Base-by-base conservation (phyloP, 73 alveolate species). In the Blepharisma stoltei region DNA sequence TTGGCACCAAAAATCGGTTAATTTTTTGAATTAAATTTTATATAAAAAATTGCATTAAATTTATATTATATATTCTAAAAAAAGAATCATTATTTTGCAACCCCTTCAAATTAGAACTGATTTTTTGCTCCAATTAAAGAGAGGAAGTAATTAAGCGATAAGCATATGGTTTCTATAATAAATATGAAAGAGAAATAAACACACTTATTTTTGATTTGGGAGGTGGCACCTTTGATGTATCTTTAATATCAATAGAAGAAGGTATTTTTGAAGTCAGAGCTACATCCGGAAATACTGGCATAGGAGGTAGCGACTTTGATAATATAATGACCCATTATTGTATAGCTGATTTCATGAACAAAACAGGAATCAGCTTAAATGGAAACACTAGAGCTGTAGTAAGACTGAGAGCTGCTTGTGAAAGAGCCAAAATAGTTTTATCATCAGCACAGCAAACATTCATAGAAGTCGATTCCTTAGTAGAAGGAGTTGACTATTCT, bases 251-350 rank as follows among this genome's bases (percentile, higher is more conserved):
- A 53, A 83, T 91, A 37, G 97, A 93, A 18, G 95, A 92, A 0
- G 98, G 95, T 27, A 78, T 92, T 44, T 92, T 86, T 67, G 98
- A 94, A 76, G 97, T 94, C n/a, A 78, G 85, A 54, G 91, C 95
- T 25, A 93, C 97, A 5, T 81, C 93, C 20, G 98, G 97, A 6
- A 93, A 93, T 83, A 93, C 94, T 48, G 93, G 88, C 81, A 71
- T 92, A 70, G 98, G 98, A 45, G 99, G 98, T 43, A 95, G 93
- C 78, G 99, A 94, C 77, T 93, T 94, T 78, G 98, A 94, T 78
- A 84, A 92, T 76, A 80, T 89, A 75, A 54, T 88, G 52, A 89
- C 86, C 8, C 85, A 81, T 38, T 68, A 71, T 32, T 78, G 94
- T 77, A 66, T 27, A 20, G 21, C 6, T 41, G 66, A 91, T 21